Conservation (phyloP, 257 asterid species). For the Asclepias syriaca region DNA sequence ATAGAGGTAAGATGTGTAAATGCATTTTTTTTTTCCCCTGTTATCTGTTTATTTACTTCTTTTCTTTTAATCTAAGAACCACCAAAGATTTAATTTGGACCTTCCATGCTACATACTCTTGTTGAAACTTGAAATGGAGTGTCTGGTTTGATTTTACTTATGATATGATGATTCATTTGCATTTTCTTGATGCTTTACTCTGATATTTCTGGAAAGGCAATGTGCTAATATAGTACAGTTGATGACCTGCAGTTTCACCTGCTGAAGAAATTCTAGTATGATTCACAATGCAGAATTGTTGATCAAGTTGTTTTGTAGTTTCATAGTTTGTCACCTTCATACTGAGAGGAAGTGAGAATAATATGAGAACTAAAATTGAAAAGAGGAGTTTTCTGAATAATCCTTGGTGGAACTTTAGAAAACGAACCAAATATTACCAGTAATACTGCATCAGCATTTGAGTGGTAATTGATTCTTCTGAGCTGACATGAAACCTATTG, state of each 20-base stretch:
- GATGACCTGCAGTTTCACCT: neutral
- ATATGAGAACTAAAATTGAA: neutral
- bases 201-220: neutral
- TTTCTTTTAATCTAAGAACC: neutral
- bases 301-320: neutral
- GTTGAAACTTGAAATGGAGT: neutral
- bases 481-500: neutral
- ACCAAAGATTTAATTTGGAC: neutral
- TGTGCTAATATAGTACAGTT: neutral
- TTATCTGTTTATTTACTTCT: too few species aligned
- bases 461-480: neutral
- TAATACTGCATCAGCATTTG: neutral
- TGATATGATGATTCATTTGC: neutral
- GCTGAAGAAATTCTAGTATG: neutral
- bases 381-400: neutral
- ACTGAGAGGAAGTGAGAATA: neutral
- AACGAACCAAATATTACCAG: neutral
- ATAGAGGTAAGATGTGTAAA: conserved; percentile 44
- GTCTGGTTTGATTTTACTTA: neutral
- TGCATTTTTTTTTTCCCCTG: neutral
- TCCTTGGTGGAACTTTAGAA: neutral
- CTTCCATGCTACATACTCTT: neutral
- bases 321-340: too few species aligned
- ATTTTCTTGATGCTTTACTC: neutral
- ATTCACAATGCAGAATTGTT: neutral